Evolutionary conservation across 2,329 filamentous ascomycete species (phyloP).

Genomic region (Coniochaeta sp.): DNA sequence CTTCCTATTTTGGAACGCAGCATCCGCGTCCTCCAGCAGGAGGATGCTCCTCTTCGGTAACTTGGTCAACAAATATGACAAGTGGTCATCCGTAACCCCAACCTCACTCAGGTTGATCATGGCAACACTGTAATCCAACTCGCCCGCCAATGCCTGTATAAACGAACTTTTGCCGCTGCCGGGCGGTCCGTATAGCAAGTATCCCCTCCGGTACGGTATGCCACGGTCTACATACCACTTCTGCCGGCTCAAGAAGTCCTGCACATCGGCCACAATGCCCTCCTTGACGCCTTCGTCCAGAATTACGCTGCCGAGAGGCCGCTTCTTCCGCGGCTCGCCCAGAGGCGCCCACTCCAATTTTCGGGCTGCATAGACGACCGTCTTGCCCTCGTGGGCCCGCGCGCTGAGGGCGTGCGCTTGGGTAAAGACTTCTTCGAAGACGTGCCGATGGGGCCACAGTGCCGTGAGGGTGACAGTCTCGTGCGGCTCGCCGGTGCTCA

Average conservation of each 20-base stretch:
- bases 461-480: conserved; percentile 91
- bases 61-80: conserved; percentile 80
- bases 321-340: conserved; percentile 76
- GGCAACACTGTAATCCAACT: conserved; percentile 85
- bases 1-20: conserved; percentile 77
- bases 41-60: conserved; percentile 76
- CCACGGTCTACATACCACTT: conserved; percentile 93
- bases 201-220: conserved; percentile 85
- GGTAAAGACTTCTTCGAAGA: conserved; percentile 84
- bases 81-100: conserved; percentile 80
- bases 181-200: conserved; percentile 81
- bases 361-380: conserved; percentile 79
- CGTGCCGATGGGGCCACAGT: conserved; percentile 77
- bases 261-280: conserved; percentile 69
- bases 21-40: conserved; percentile 83
- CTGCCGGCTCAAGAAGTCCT: conserved; percentile 70
- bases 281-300: conserved; percentile 80
- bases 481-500: conserved; percentile 80
- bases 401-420: conserved; percentile 78
- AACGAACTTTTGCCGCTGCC: conserved; percentile 94
- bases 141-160: conserved; percentile 89
- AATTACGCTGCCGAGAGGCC: conserved; percentile 81
- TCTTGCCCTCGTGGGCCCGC: conserved; percentile 83
- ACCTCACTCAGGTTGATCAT: conserved; percentile 87
- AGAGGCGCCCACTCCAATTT: conserved; percentile 80